These are phyloP conservation scores for Stevia rebaudiana DNA, from an alignment of 140 eudicot species.

Conservation along the genomic window DNA sequence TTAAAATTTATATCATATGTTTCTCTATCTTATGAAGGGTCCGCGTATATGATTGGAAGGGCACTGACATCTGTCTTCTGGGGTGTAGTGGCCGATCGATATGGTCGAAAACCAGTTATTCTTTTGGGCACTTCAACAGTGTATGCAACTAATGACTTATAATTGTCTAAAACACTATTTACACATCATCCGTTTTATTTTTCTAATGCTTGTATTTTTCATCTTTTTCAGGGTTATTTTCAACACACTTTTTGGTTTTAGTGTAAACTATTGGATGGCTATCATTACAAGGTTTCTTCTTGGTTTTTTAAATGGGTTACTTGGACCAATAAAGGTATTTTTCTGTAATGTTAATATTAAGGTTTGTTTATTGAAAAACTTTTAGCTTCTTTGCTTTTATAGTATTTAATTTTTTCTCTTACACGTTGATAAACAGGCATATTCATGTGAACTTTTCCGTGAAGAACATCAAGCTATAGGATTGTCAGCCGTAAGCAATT, in stretches of 20 bases:
- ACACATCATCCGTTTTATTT: neutral
- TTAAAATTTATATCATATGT: neutral
- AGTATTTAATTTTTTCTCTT: neutral
- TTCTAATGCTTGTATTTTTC: neutral
- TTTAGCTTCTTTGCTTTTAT: neutral
- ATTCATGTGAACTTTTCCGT: slow-evolving; percentile 57
- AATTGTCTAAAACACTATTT: neutral
- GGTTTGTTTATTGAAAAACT: neutral
- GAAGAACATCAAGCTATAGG: slow-evolving; percentile 64
- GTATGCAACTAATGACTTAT: slow-evolving; percentile 32
- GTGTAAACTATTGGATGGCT: slow-evolving; percentile 80
- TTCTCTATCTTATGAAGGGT: slow-evolving; percentile 44
- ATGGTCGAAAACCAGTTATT: slow-evolving; percentile 86
- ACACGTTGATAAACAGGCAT: slow-evolving; percentile 46
- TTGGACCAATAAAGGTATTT: slow-evolving; percentile 84
- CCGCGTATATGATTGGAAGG: slow-evolving; percentile 88
- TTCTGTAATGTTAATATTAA: neutral
- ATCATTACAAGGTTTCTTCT: slow-evolving; percentile 73
- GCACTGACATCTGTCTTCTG: slow-evolving; percentile 69
- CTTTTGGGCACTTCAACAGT: slow-evolving; percentile 53
- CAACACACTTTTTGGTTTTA: slow-evolving; percentile 83
- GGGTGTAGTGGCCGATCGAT: slow-evolving; percentile 81
- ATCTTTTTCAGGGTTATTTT: slow-evolving; percentile 62
- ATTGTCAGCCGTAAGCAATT: slow-evolving; percentile 59
- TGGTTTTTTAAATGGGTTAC: slow-evolving; percentile 67